phyloP scores from a whole-genome alignment of 257 asterid genomes.

The Plantago elongata region DNA sequence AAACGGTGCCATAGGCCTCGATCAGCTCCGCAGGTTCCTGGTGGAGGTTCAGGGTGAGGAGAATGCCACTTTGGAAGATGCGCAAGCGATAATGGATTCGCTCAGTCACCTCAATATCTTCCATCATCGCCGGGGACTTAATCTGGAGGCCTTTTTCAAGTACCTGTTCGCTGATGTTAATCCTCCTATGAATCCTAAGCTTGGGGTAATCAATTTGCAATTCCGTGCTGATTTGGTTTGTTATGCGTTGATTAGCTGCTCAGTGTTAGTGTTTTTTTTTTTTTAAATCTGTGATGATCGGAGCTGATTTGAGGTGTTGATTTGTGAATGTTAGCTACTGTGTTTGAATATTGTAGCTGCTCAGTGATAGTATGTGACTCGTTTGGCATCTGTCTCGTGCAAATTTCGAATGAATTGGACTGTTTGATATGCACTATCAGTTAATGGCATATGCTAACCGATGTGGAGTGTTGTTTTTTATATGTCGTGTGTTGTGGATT shows the following conservation, averaged over 20 bases:
- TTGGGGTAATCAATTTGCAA: conserved; percentile 31
- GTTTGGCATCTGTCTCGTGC: too few species aligned
- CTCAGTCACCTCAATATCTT: conserved; percentile 31
- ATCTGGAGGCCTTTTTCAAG: conserved; percentile 42
- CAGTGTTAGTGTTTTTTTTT: conserved; percentile 1
- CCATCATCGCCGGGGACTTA: conserved; percentile 45
- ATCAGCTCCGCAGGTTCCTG: conserved; percentile 38
- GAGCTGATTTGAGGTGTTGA: neutral
- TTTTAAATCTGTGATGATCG: neutral
- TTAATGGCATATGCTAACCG: too few species aligned
- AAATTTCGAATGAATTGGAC: too few species aligned
- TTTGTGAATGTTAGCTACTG: too few species aligned
- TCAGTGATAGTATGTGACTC: too few species aligned
- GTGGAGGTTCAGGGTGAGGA: conserved; percentile 43
- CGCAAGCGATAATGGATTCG: conserved; percentile 37
- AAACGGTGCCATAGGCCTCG: conserved; percentile 39
- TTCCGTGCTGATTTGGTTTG: too few species aligned
- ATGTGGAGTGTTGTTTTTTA: neutral
- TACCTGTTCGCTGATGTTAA: conserved; percentile 43
- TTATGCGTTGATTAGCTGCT: too few species aligned
- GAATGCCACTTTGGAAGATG: conserved; percentile 40
- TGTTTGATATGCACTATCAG: too few species aligned
- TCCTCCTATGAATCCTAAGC: conserved; percentile 34
- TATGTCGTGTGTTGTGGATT: neutral
- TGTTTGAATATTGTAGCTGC: too few species aligned